Conservation (phyloP, 805 yeast genomes). For the Debaryomyces hansenii region DNA sequence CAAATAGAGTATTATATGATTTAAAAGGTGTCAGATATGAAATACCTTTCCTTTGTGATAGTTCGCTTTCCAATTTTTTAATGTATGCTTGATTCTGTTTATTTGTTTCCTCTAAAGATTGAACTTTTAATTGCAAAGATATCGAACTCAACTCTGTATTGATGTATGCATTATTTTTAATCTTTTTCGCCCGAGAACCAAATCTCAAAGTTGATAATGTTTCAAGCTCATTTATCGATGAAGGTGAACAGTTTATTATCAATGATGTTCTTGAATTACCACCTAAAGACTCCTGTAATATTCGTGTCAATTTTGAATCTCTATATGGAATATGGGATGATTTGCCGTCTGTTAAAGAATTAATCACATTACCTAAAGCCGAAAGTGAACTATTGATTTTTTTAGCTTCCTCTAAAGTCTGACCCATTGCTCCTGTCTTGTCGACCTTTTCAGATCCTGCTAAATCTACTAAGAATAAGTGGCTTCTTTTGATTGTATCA, state of each 20-base stretch:
- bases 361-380: slow-evolving; percentile 77
- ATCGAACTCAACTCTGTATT: slow-evolving; percentile 56
- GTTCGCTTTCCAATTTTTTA: slow-evolving; percentile 41
- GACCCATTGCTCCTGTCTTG: slow-evolving; percentile 73
- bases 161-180: slow-evolving; percentile 63
- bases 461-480: slow-evolving; percentile 73
- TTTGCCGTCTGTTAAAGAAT: slow-evolving; percentile 70
- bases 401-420: slow-evolving; percentile 77
- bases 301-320: slow-evolving; percentile 76
- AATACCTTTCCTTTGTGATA: slow-evolving; percentile 23
- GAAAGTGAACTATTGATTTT: slow-evolving; percentile 79
- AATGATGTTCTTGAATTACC: slow-evolving; percentile 79
- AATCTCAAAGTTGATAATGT: slow-evolving; percentile 73
- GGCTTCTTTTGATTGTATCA: slow-evolving; percentile 63
- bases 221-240: slow-evolving; percentile 54
- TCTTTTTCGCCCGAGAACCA: slow-evolving; percentile 69
- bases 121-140: slow-evolving; percentile 45
- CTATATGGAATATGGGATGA: slow-evolving; percentile 70
- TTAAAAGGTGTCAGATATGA: not conserved
- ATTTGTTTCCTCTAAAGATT: slow-evolving; percentile 34
- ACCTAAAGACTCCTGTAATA: slow-evolving; percentile 76
- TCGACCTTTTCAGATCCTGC: slow-evolving; percentile 86
- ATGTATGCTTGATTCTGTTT: slow-evolving; percentile 31
- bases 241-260: slow-evolving; percentile 72
- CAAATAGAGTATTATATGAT: not conserved